Evolutionary conservation across 345 rosid genomes (phyloP), one percentile per base, ranked within the genome.

Genomic region (Citrus hindsii): DNA sequence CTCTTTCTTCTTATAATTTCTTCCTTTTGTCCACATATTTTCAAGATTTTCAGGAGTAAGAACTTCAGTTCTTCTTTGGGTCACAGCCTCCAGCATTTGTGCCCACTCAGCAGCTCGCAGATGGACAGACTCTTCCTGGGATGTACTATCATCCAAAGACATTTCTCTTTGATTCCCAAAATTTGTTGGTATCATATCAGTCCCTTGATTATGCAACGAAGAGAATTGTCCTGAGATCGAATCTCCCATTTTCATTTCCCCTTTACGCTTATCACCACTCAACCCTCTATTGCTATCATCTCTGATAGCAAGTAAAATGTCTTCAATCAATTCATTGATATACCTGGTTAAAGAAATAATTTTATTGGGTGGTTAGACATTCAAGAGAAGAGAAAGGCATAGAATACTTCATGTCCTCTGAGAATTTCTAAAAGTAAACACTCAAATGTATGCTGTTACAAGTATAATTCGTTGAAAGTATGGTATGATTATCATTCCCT

Each of bases 11-110:
- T 90, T 93, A 79, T 94, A 93, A 80, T 93, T 88, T 84, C 94
- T 92, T 86, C 99, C 99, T 88, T 89, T 94, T 2, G 98, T 87
- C 98, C 99, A 97, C 98, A 97, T 86, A 82, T 92, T 94, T 77
- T 97, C 99, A 76, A 97, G 98, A 89, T 97, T 97, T 84, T 97
- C 98, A 74, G 99, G 99, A 25, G 89, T 76, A 78, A 97, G 98
- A 90, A 97, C 86, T 90, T 97, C 98, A 30, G 97, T 87, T 90
- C 98, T 92, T 82, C 96, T 93, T 82, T 94, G 94, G 32, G 96
- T 92, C 10, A 94, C 97, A 2, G 89, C 96, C 87, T 94, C 97
- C 69, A 93, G 88, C 79, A 78, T 65, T 79, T 88, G 87, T 74
- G 96, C 97, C 98, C 97, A 94, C 77, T 92, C 97, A 79, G 88